Conservation (phyloP, 1,139 yeast genomes). For the Wickerhamomyces sp. region DNA sequence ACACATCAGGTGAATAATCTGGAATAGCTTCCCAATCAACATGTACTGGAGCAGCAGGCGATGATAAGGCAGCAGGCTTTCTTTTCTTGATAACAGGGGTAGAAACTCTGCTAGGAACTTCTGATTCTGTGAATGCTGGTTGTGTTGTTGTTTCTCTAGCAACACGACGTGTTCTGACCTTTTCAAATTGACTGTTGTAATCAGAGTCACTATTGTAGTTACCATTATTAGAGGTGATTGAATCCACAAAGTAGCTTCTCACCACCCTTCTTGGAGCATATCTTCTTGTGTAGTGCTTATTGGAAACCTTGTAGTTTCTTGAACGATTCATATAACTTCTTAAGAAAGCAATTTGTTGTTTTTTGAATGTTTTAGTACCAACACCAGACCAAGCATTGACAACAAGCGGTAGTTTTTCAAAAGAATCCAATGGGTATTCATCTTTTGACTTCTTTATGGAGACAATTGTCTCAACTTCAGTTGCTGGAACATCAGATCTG, state of each 20-base stretch:
- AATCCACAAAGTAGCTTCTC: slow-evolving; percentile 15
- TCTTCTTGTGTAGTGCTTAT: slow-evolving; percentile 22
- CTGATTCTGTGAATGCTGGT: slow-evolving; percentile 22
- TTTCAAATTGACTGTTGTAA: slow-evolving; percentile 32
- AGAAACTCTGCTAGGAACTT: slow-evolving; percentile 19
- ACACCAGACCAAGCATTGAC: slow-evolving; percentile 49
- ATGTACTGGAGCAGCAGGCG: slow-evolving; percentile 29
- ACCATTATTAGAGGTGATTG: slow-evolving; percentile 17
- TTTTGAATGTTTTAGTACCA: slow-evolving; percentile 37
- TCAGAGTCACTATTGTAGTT: slow-evolving; percentile 26
- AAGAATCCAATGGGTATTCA: slow-evolving; percentile 45
- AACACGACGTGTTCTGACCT: slow-evolving; percentile 57
- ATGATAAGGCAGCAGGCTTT: slow-evolving; percentile 29
- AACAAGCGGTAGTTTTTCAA: slow-evolving; percentile 41
- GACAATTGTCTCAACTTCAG: slow-evolving; percentile 24
- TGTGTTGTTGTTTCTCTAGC: slow-evolving; percentile 35
- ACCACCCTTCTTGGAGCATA: slow-evolving; percentile 31
- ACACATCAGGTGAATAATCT: slow-evolving; percentile 75
- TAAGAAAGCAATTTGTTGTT: slow-evolving; percentile 44
- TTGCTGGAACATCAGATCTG: slow-evolving; percentile 2
- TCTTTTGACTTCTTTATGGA: slow-evolving; percentile 10
- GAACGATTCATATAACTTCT: slow-evolving; percentile 39
- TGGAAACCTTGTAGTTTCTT: slow-evolving; percentile 15
- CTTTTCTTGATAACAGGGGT: slow-evolving; percentile 39
- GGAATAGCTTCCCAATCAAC: slow-evolving; percentile 56